Conservation (phyloP, 139 green algal species). For the Picochlorum sp. region DNA sequence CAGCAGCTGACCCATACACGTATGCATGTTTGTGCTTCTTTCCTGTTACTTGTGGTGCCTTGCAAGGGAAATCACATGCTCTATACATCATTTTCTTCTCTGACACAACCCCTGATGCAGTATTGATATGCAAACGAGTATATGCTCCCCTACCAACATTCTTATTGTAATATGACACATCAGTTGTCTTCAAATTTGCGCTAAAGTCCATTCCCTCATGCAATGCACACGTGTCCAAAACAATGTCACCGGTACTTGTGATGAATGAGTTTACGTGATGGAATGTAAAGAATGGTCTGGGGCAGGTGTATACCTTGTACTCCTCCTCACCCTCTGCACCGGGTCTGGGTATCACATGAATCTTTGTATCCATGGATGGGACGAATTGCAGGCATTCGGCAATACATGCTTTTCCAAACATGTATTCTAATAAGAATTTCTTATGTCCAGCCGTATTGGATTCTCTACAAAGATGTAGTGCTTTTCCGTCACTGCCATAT, state of each 20-base stretch:
- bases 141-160: slow-evolving; percentile 19
- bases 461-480: slow-evolving; percentile 47
- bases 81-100: slow-evolving; percentile 24
- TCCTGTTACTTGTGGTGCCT: slow-evolving; percentile 10
- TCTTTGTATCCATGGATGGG: slow-evolving; percentile 4
- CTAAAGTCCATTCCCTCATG: slow-evolving; percentile 21
- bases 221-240: slow-evolving; percentile 28
- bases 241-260: slow-evolving; percentile 9
- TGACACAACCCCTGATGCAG: slow-evolving; percentile 8
- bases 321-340: slow-evolving; percentile 1
- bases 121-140: slow-evolving; percentile 24
- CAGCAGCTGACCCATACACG: slow-evolving; percentile 6
- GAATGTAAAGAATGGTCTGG: slow-evolving; percentile 22
- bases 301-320: neutral
- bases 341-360: slow-evolving; percentile 37
- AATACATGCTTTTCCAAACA: slow-evolving; percentile 33
- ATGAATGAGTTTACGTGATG: slow-evolving; percentile 34
- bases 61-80: slow-evolving; percentile 31
- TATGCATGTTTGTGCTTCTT: slow-evolving; percentile 13
- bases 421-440: slow-evolving; percentile 34
- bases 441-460: slow-evolving; percentile 35
- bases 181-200: slow-evolving; percentile 15
- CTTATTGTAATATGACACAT: slow-evolving; percentile 14
- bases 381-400: slow-evolving; percentile 42
- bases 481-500: slow-evolving; percentile 38